Evolutionary conservation across 257 asterid species (phyloP).

Genomic region (Solanum peruvianum): DNA sequence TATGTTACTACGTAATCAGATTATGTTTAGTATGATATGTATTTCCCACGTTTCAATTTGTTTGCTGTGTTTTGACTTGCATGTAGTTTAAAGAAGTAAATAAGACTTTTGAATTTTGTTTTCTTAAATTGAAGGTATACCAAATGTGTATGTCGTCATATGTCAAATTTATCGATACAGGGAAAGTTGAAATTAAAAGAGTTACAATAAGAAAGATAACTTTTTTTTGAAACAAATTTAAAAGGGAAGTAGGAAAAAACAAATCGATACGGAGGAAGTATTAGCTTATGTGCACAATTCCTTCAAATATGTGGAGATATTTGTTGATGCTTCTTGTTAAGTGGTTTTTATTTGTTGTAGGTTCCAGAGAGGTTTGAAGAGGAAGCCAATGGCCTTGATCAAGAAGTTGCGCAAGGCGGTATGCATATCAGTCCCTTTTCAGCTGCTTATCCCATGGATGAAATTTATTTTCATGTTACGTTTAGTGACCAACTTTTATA

Average conservation of each 20-base stretch:
- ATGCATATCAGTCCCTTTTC: neutral
- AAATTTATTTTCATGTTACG: neutral
- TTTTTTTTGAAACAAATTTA: too few relatives aligned
- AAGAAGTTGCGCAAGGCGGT: conserved; percentile 30
- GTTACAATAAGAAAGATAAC: neutral
- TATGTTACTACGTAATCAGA: neutral
- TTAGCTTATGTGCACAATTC: neutral
- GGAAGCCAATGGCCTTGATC: conserved; percentile 28
- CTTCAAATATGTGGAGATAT: neutral
- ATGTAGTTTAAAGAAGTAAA: neutral
- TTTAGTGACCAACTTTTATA: neutral
- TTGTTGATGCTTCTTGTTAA: neutral
- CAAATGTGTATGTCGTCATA: too few relatives aligned
- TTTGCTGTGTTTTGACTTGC: neutral
- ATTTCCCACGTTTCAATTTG: neutral
- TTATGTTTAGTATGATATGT: neutral
- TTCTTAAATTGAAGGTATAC: neutral
- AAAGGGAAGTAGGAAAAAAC: neutral
- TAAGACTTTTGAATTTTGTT: neutral
- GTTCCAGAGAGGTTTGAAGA: conserved; percentile 27
- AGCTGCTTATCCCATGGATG: neutral
- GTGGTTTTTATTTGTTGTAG: neutral
- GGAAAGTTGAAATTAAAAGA: neutral
- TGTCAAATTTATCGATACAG: too few relatives aligned
- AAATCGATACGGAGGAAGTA: neutral